phyloP scores from a whole-genome alignment of 2,329 filamentous ascomycete species.

The Pseudocercospora macadamiae region DNA sequence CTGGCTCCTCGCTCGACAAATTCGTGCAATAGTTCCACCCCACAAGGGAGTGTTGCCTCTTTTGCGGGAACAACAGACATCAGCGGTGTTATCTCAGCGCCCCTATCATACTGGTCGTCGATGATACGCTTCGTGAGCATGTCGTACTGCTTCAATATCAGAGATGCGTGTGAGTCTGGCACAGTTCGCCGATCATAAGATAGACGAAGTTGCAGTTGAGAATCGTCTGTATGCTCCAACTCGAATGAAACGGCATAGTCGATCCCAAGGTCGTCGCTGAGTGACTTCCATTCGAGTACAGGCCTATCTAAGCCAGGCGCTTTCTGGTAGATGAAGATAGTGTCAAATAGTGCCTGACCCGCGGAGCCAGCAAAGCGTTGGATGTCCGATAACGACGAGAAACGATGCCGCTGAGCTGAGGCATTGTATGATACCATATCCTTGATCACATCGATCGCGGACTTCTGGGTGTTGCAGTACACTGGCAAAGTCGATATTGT shows the following conservation, averaged over 20 bases:
- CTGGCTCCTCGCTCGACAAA: slow-evolving; percentile 70
- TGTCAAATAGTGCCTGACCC: slow-evolving; percentile 75
- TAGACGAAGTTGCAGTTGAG: slow-evolving; percentile 63
- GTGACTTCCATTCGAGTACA: slow-evolving; percentile 58
- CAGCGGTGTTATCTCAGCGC: neutral
- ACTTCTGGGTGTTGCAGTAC: slow-evolving; percentile 57
- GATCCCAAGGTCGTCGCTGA: slow-evolving; percentile 68
- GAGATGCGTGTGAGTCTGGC: slow-evolving; percentile 66
- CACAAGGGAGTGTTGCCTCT: slow-evolving; percentile 59
- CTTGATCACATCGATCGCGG: slow-evolving; percentile 61
- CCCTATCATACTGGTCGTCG: neutral
- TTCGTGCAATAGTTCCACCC: slow-evolving; percentile 69
- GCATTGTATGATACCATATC: slow-evolving; percentile 69
- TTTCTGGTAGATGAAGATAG: slow-evolving; percentile 82
- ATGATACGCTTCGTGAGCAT: slow-evolving; percentile 64
- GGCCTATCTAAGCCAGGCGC: slow-evolving; percentile 13
- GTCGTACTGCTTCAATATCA: slow-evolving; percentile 75
- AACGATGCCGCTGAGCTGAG: slow-evolving; percentile 69
- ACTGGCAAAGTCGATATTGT: slow-evolving; percentile 82
- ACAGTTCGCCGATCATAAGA: slow-evolving; percentile 68
- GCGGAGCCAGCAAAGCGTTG: slow-evolving; percentile 71
- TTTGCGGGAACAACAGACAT: slow-evolving; percentile 67
- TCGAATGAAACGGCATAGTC: slow-evolving; percentile 85
- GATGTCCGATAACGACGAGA: slow-evolving; percentile 70
- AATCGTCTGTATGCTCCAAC: slow-evolving; percentile 60